Percentiles rank a stretch among this genome's conserved stretches.
phyloP scores from a whole-genome alignment of 306 rosid species.

The Hylodesmum podocarpum region DNA sequence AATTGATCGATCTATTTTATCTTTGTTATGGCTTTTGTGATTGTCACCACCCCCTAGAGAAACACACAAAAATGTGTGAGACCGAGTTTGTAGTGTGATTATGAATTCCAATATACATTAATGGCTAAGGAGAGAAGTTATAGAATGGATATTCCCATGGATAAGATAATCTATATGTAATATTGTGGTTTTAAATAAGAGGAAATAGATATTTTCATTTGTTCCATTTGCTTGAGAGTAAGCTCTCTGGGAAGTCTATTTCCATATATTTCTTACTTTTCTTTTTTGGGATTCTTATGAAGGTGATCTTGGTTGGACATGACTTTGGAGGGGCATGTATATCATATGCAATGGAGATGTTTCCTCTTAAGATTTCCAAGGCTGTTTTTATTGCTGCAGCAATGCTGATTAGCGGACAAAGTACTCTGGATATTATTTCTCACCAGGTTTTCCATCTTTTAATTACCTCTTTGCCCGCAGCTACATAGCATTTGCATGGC shows the following conservation, averaged over 20 bases:
- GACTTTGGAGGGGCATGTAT: constrained; percentile 97
- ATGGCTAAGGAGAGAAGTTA: neutral
- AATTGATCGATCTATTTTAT: neutral
- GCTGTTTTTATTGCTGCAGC: constrained; percentile 90
- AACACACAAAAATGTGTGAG: neutral
- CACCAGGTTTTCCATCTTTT: constrained; percentile 61
- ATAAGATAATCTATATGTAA: neutral
- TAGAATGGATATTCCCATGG: neutral
- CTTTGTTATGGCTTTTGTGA: neutral
- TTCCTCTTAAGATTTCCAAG: constrained; percentile 75
- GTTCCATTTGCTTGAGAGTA: constrained; percentile 2
- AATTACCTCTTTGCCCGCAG: neutral
- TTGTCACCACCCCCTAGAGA: neutral
- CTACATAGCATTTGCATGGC: neutral
- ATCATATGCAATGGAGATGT: constrained; percentile 85
- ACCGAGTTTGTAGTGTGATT: neutral
- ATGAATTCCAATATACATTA: neutral
- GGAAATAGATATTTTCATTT: neutral
- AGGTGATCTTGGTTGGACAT: constrained; percentile 98
- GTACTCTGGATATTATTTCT: constrained; percentile 83
- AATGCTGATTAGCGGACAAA: constrained; percentile 81
- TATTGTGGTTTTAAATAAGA: neutral
- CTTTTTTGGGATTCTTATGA: constrained; percentile 25
- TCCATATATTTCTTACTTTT: constrained; percentile 10
- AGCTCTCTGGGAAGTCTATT: neutral